Evolutionary conservation across 345 rosid genomes (phyloP).

Genomic region (Eucalyptus globulus): DNA sequence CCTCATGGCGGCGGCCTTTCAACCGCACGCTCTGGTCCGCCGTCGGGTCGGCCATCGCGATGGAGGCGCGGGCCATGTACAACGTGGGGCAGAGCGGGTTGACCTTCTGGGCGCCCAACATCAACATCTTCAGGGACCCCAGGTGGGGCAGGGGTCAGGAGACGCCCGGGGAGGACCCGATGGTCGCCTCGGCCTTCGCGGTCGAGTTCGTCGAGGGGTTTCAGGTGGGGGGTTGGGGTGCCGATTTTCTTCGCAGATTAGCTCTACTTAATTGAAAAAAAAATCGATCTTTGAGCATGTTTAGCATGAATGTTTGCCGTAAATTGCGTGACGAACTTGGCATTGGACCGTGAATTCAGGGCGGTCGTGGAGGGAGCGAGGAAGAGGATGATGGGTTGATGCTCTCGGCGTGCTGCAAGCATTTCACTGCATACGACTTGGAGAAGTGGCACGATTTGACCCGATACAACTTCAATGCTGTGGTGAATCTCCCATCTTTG

Average conservation of each 20-base stretch:
- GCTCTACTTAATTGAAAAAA: not conserved
- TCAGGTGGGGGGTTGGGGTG: conserved; percentile 3
- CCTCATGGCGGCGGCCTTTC: conserved; percentile 53
- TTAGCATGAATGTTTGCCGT: not conserved
- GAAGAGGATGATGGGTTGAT: conserved; percentile 38
- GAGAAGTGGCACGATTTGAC: conserved; percentile 71
- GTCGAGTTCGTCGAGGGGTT: conserved; percentile 70
- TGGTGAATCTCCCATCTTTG: conserved; percentile 20
- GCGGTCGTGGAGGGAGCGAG: not conserved
- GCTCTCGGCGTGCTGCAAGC: conserved; percentile 96
- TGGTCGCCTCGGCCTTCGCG: conserved; percentile 61
- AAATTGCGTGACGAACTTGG: conserved; percentile 1
- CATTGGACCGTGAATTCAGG: not conserved
- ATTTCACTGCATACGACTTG: conserved; percentile 85
- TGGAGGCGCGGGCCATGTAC: conserved; percentile 84
- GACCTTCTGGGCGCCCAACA: conserved; percentile 90
- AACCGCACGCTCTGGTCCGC: conserved; percentile 73
- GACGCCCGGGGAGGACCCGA: conserved; percentile 93
- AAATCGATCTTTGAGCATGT: not conserved
- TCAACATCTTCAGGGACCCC: conserved; percentile 83
- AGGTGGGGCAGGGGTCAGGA: conserved; percentile 99
- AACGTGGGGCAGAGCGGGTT: conserved; percentile 81
- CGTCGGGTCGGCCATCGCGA: conserved; percentile 47
- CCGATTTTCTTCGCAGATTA: not conserved
- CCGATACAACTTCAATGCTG: conserved; percentile 82